Evolutionary conservation across 768 basidiomycete genomes (phyloP).

Genomic region (Boletus edulis): DNA sequence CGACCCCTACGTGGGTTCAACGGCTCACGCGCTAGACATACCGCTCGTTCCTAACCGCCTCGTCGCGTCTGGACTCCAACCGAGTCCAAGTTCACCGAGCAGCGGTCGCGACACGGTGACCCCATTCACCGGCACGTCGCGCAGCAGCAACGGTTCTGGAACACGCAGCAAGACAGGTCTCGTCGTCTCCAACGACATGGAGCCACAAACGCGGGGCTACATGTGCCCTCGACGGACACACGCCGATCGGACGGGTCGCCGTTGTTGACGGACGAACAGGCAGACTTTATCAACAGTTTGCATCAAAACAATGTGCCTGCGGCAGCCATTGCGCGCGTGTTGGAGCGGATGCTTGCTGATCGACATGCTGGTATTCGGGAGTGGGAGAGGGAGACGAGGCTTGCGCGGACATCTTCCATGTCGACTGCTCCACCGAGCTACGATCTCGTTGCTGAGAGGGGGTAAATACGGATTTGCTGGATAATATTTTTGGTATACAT

Average conservation of each 20-base stretch:
- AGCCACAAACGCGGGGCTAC: background rate
- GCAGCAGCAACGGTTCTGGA: background rate
- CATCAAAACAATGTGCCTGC: slow-evolving; percentile 22
- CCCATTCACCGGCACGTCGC: slow-evolving; percentile 9
- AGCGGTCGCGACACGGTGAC: background rate
- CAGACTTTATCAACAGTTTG: slow-evolving; percentile 23
- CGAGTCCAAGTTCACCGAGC: background rate
- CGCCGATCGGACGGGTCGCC: slow-evolving; percentile 5
- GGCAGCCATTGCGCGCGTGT: slow-evolving; percentile 21
- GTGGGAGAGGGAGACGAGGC: slow-evolving; percentile 21
- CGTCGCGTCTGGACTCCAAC: background rate
- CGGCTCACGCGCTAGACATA: background rate
- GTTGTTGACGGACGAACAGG: slow-evolving; percentile 23
- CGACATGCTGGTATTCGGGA: slow-evolving; percentile 15
- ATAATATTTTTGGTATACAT: background rate
- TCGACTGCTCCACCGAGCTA: slow-evolving; percentile 16
- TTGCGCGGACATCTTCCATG: slow-evolving; percentile 12
- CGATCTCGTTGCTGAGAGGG: slow-evolving; percentile 1
- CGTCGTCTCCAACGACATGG: slow-evolving; percentile 2
- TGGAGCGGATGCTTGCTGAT: slow-evolving; percentile 25
- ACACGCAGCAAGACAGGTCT: slow-evolving; percentile 1
- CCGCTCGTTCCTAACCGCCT: slow-evolving; percentile 15
- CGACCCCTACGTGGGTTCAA: background rate
- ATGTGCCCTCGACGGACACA: background rate
- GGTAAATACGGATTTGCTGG: background rate